A percentile compares a stretch with the other conserved stretches of the same genome.
Conservation (phyloP, 208 protist species). For the Leishmania arabica region DNA sequence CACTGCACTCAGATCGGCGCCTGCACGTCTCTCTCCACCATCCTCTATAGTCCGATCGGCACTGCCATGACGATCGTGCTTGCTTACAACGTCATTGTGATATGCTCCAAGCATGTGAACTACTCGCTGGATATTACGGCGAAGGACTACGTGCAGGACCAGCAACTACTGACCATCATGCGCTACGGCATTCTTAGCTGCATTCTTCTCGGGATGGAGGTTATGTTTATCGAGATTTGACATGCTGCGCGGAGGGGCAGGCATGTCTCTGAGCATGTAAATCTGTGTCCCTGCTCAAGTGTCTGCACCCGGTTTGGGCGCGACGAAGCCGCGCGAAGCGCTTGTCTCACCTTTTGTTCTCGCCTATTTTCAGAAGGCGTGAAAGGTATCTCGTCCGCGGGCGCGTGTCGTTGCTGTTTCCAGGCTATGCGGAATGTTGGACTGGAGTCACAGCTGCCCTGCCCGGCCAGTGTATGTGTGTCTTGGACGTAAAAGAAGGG, state of each 20-base stretch:
- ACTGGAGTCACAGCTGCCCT: neutral
- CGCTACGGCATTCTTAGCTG: slow-evolving; percentile 82
- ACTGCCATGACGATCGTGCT: slow-evolving; percentile 76
- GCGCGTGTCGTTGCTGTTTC: neutral
- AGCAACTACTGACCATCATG: slow-evolving; percentile 84
- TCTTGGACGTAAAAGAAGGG: neutral
- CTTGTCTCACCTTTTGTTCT: neutral
- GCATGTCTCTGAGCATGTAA: neutral
- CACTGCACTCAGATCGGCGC: slow-evolving; percentile 59
- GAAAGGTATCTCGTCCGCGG: neutral
- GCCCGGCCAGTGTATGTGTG: neutral
- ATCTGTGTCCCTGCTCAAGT: neutral
- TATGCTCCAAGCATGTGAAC: slow-evolving; percentile 80
- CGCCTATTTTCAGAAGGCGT: neutral
- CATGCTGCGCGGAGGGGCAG: neutral
- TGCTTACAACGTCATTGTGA: slow-evolving; percentile 87
- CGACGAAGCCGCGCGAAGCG: neutral
- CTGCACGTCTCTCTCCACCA: slow-evolving; percentile 64
- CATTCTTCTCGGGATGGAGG: slow-evolving; percentile 84
- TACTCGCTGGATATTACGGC: slow-evolving; percentile 88
- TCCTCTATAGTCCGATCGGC: slow-evolving; percentile 82
- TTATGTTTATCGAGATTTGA: slow-evolving; percentile 88
- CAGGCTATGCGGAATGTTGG: neutral
- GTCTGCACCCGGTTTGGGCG: neutral
- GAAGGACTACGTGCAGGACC: slow-evolving; percentile 92